Evolutionary conservation across 1,284 basidiomycete genomes (phyloP), one percentile per base, ranked within the genome.

Genomic region (Ceratobasidium sp.): DNA sequence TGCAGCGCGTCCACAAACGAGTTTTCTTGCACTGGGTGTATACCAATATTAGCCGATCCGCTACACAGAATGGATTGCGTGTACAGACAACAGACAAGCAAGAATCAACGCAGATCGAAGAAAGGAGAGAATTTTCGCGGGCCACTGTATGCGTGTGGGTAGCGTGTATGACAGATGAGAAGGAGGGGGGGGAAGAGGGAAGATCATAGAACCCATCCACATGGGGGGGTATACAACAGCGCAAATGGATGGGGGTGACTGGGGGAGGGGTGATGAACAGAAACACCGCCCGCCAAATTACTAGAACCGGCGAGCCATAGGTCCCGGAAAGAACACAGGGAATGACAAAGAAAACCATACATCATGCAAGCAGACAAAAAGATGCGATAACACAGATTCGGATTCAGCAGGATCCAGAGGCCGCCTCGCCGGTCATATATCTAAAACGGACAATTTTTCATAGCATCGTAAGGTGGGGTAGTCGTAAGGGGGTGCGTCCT

Each of bases 371-470:
- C 51, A 56, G n/a, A 44, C 23, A 36, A 38, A 66, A 7, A 4
- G 28, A 23, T 11, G 36, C n/a, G 25, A 40, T 28, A 30, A 16
- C 8, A 11, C 21, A 42, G 12, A 6, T 5, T 53, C 9, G 63
- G 51, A 56, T 67, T 67, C 63, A 67, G 63, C 63, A 67, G 63
- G 63, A 51, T 51, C 63, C 48, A 67, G 63, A 67, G 63, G 63
- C 63, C 63, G 63, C 63, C 33, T 42, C 49, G 51, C 51, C 63
- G 46, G 51, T 67, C 63, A 49, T 67, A 49, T 67, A 25, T 48
- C 54, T 67, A 25, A 54, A 64, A 53, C 18, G 48, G 51, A 30
- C 2, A 18, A 4, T 67, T 67, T 67, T 49, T 25, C n/a, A 64
- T 46, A n/a, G 56, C 21, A 33, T 53, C 51, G 23, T 40, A 44